phyloP scores from a whole-genome alignment of 2,329 filamentous ascomycete species.

The Venturiaceae sp. region DNA sequence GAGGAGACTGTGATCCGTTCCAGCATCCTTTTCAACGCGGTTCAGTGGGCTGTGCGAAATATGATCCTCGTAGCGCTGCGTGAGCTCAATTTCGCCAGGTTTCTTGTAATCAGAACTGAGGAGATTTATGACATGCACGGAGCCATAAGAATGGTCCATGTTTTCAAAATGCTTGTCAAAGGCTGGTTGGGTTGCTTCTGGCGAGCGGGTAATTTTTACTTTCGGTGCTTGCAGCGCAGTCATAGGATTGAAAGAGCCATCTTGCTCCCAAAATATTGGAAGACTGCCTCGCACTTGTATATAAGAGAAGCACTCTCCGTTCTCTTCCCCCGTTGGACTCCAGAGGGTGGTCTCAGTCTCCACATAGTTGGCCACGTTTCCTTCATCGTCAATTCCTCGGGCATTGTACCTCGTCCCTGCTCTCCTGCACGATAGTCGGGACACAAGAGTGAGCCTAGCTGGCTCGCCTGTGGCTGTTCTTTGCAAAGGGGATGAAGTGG shows the following conservation, averaged over 20 bases:
- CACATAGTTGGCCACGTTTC: conserved; percentile 97
- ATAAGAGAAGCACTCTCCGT: conserved; percentile 75
- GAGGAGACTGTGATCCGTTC: conserved; percentile 61
- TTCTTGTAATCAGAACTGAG: conserved; percentile 71
- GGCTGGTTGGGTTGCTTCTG: conserved; percentile 83
- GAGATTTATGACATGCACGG: conserved; percentile 86
- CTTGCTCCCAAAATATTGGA: conserved; percentile 95
- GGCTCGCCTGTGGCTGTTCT: conserved; percentile 57
- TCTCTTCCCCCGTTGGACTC: conserved; percentile 49
- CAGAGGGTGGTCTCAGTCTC: conserved; percentile 92
- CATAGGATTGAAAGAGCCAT: conserved; percentile 33
- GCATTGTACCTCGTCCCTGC: conserved; percentile 95
- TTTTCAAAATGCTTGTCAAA: conserved; percentile 92
- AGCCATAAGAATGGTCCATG: conserved; percentile 79
- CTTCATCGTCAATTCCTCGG: conserved; percentile 94
- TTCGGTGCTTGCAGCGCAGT: conserved; percentile 65
- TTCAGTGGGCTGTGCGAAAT: conserved; percentile 67
- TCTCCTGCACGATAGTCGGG: conserved; percentile 77
- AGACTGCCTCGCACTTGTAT: conserved; percentile 88
- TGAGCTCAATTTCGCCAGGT: conserved; percentile 75
- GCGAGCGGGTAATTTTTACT: conserved; percentile 79
- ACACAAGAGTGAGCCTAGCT: conserved; percentile 80
- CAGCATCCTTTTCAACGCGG: conserved; percentile 40
- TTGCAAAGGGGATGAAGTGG: conserved; percentile 61
- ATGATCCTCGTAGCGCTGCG: conserved; percentile 67